These are phyloP conservation scores for Buddleja alternifolia DNA, from an alignment of 257 asterid genomes.

Conservation along the genomic window DNA sequence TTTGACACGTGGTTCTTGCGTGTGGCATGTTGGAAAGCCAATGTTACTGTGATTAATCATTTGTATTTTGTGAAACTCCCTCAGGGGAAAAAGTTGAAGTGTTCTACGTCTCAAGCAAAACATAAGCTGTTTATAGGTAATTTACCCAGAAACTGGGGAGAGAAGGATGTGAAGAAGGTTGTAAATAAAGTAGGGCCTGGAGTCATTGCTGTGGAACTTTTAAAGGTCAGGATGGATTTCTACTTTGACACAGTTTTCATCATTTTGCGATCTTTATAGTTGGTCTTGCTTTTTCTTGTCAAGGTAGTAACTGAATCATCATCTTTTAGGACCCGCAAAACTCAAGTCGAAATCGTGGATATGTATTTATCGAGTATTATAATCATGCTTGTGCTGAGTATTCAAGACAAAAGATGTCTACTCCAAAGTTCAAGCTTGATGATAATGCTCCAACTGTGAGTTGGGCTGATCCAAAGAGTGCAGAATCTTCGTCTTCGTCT, in stretches of 20 bases:
- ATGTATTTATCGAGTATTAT: constrained; percentile 86
- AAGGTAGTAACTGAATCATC: constrained; percentile 15
- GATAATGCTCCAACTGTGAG: too few species aligned
- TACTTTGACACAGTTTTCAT: background rate
- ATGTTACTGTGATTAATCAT: constrained; percentile 15
- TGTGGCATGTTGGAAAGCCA: constrained; percentile 21
- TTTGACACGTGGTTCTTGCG: too few species aligned
- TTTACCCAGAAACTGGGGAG: constrained; percentile 87
- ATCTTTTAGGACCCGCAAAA: constrained; percentile 74
- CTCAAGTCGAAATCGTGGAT: constrained; percentile 89
- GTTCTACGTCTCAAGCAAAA: constrained; percentile 95
- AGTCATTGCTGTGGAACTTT: constrained; percentile 69
- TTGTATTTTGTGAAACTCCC: constrained; percentile 22
- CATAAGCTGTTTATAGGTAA: constrained; percentile 88
- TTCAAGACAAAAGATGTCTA: constrained; percentile 87
- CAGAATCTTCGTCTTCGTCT: constrained; percentile 80
- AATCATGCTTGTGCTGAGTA: constrained; percentile 98
- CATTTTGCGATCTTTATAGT: constrained; percentile 1
- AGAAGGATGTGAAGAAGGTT: constrained; percentile 74
- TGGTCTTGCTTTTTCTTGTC: constrained; percentile 1
- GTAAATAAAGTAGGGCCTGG: constrained; percentile 89
- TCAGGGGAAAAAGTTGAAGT: constrained; percentile 84
- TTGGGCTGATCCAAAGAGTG: constrained; percentile 96
- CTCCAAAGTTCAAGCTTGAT: constrained; percentile 80
- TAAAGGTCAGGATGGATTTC: constrained; percentile 56